Evolutionary conservation across 2,329 filamentous ascomycete species (phyloP).

Genomic region (Colletotrichum plurivorum): DNA sequence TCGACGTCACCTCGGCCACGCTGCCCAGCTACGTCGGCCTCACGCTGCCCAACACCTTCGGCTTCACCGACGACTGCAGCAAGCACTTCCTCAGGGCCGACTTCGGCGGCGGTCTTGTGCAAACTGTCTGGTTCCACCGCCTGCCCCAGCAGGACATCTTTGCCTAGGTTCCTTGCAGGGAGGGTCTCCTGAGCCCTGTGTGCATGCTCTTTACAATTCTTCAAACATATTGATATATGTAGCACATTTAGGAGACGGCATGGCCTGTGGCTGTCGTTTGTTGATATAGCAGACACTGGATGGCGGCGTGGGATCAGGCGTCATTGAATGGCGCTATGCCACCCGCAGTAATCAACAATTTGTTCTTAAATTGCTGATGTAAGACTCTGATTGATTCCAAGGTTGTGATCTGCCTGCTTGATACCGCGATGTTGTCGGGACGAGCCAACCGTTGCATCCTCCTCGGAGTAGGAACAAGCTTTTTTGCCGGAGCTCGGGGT

Average conservation of each 20-base stretch:
- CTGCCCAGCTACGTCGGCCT: constrained; percentile 33
- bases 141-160: not conserved
- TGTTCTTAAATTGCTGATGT: not conserved
- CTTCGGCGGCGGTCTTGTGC: constrained; percentile 9
- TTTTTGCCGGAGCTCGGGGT: too few relatives aligned
- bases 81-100: constrained; percentile 24
- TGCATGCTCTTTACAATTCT: not conserved
- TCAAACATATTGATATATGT: not conserved
- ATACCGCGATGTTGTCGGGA: too few relatives aligned
- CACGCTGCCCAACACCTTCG: constrained; percentile 17
- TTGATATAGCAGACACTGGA: not conserved
- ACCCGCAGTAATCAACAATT: not conserved
- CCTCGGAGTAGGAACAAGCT: too few relatives aligned
- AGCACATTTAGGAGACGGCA: not conserved
- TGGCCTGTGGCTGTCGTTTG: not conserved
- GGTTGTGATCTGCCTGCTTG: too few relatives aligned
- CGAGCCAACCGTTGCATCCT: too few relatives aligned
- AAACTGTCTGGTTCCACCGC: constrained; percentile 28
- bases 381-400: not conserved
- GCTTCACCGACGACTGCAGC: constrained; percentile 19
- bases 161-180: not conserved
- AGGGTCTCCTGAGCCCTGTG: not conserved
- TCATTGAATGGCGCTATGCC: not conserved
- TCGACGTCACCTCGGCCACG: constrained; percentile 17
- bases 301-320: not conserved